phyloP scores from a whole-genome alignment of 192 early-diverging fungal genomes.

The Umbelopsis ramanniana region DNA sequence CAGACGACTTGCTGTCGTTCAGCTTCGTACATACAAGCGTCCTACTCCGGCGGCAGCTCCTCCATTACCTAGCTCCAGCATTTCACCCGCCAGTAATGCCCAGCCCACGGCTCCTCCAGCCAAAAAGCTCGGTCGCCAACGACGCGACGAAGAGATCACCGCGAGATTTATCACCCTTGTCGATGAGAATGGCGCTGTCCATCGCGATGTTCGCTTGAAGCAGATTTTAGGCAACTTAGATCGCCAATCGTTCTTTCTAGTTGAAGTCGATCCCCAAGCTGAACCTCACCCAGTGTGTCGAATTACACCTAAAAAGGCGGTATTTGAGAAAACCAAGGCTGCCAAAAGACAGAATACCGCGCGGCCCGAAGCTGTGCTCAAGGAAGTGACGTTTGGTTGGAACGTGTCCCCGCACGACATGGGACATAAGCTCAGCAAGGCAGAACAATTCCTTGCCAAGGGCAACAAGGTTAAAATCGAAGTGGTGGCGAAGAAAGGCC shows the following conservation, averaged over 20 bases:
- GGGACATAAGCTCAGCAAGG: conserved; percentile 52
- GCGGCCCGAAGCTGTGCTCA: conserved; percentile 35
- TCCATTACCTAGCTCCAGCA: not conserved
- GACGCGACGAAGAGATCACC: conserved; percentile 60
- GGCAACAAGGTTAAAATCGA: conserved; percentile 54
- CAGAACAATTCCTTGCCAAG: conserved; percentile 53
- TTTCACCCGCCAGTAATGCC: not conserved
- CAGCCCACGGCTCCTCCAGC: conserved; percentile 1
- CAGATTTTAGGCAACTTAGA: conserved; percentile 43
- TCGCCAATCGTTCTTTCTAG: conserved; percentile 46
- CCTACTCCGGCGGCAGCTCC: not conserved
- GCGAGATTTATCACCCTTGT: conserved; percentile 49
- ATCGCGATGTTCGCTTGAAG: conserved; percentile 34
- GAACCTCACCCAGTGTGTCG: conserved; percentile 54
- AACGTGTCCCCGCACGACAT: conserved; percentile 55
- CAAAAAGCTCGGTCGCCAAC: conserved; percentile 34
- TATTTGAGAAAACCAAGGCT: conserved; percentile 57
- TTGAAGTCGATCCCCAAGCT: conserved; percentile 47
- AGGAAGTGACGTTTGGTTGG: conserved; percentile 58
- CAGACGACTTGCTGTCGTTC: not conserved
- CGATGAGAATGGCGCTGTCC: conserved; percentile 42
- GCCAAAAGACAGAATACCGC: conserved; percentile 48
- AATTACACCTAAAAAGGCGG: conserved; percentile 51
- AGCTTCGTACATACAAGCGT: not conserved
- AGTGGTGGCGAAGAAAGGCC: conserved; percentile 51